Evolutionary conservation across 192 early-diverging fungal genomes (phyloP).

Genomic region (Umbelopsis ramanniana): DNA sequence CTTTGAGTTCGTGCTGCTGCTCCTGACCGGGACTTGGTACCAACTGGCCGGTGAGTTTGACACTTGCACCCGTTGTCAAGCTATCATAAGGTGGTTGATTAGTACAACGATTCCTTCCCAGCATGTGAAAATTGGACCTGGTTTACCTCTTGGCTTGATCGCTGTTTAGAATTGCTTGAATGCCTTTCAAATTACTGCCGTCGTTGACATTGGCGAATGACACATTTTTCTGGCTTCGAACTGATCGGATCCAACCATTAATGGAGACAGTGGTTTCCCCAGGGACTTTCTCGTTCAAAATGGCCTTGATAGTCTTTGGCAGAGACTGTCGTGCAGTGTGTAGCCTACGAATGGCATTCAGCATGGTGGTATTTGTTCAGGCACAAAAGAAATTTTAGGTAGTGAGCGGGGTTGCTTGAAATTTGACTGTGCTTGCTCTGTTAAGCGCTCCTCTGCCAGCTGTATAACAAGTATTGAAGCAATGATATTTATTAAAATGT

Average conservation of each 20-base stretch:
- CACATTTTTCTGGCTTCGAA: constrained; percentile 77
- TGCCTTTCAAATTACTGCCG: constrained; percentile 69
- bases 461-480: no score
- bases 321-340: constrained; percentile 12
- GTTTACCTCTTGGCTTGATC: constrained; percentile 57
- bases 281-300: constrained; percentile 5
- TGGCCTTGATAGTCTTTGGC: constrained; percentile 24
- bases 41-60: constrained; percentile 71
- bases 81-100: constrained; percentile 27
- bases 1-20: constrained; percentile 75
- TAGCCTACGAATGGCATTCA: constrained; percentile 11
- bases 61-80: constrained; percentile 73
- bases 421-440: no score
- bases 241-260: constrained; percentile 83
- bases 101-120: background rate
- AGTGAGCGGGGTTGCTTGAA: background rate
- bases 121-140: background rate
- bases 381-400: background rate
- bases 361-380: background rate
- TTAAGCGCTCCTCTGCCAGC: no score
- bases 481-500: no score
- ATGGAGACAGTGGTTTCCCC: constrained; percentile 45
- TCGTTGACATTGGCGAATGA: constrained; percentile 82
- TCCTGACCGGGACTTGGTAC: constrained; percentile 69
- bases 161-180: constrained; percentile 68